Base-by-base conservation (phyloP, 179 eudicot species). In the Amaranthus tricolor region DNA sequence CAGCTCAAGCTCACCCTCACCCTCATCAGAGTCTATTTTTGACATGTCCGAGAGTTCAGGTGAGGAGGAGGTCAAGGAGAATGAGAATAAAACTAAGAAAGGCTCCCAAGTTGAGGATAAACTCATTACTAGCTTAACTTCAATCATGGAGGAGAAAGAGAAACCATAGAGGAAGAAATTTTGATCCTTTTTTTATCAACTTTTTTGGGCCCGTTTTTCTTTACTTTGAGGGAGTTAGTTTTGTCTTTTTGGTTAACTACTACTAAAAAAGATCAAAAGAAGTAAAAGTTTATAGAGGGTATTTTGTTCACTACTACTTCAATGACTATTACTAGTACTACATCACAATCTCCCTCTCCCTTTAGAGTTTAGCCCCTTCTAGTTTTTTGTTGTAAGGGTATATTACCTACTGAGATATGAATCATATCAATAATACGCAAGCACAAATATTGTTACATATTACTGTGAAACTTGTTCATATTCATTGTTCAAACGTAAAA, bases 21-120 rank as follows among this genome's bases (percentile, higher is more conserved):
- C 40, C 0, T 68, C 57, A 2, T 80, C 73, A 7, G 84, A 82
- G 70, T 45, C 88, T 11, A 74, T 85, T 24, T 85, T 85, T 19
- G 81, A 63, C 13, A 80, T 82, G 88, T 85, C 88, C 0, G 88
- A 85, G 61, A 85, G 85, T 48, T 82, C 88, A 0, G 84, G 84
- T 9, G 86, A 83, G 40, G 88, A 85, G 71, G 84, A 82, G 16
- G 82, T 50, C 15, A 76, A 80, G 82, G 84, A 61, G 44, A 55
- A 66, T 54, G 63, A 52, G 9, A 62, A 13, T 63, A 70, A 40
- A 17, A 66, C 73, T 21, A 78, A 67, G 66, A 78, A 71, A 66
- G 66, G 59, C 5, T 20, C 72, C 7, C 77, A 69, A 68, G 20
- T 67, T 54, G 82, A 76, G 66, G 51, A 56, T 9, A 76, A 76